A percentile compares a stretch with the other conserved stretches of the same genome.
phyloP scores from a whole-genome alignment of 78 protist species.

The Protostelium mycophagum region DNA sequence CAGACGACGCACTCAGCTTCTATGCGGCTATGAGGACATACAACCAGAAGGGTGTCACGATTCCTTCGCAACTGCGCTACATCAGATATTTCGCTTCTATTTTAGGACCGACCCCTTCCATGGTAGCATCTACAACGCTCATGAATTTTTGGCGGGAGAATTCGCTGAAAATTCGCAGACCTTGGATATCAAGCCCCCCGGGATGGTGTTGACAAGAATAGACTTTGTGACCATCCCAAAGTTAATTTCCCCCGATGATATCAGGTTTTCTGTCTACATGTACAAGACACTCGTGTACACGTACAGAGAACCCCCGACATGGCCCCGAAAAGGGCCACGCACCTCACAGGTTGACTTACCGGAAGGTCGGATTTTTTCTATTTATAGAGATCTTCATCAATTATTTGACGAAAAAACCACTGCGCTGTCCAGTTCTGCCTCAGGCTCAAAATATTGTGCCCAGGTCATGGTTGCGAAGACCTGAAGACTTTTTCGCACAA shows the following conservation, averaged over 20 bases:
- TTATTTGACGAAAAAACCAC: too few relatives aligned
- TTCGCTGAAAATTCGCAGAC: slow-evolving; percentile 5
- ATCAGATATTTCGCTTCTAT: slow-evolving; percentile 57
- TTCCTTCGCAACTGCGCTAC: slow-evolving; percentile 76
- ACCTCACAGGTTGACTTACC: background rate
- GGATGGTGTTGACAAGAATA: slow-evolving; percentile 11
- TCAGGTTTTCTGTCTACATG: slow-evolving; percentile 29
- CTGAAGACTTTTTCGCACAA: slow-evolving; percentile 5
- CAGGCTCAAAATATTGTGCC: too few relatives aligned
- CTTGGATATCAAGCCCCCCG: slow-evolving; percentile 12
- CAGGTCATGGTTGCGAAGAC: slow-evolving; percentile 5
- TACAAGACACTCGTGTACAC: slow-evolving; percentile 19
- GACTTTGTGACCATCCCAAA: slow-evolving; percentile 37
- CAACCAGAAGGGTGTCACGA: slow-evolving; percentile 82
- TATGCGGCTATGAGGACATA: slow-evolving; percentile 63
- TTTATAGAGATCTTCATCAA: too few relatives aligned
- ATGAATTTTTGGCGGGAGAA: background rate
- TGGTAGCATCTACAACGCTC: background rate
- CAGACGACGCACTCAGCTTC: slow-evolving; percentile 53
- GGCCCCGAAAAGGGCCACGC: background rate
- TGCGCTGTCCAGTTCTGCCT: too few relatives aligned
- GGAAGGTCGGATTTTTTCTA: background rate
- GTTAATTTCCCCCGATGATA: slow-evolving; percentile 18
- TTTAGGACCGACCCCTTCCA: background rate
- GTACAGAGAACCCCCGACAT: background rate